Evolutionary conservation across 345 rosid genomes (phyloP), one percentile per base, ranked within the genome.

Genomic region (Linum usitatissimum): DNA sequence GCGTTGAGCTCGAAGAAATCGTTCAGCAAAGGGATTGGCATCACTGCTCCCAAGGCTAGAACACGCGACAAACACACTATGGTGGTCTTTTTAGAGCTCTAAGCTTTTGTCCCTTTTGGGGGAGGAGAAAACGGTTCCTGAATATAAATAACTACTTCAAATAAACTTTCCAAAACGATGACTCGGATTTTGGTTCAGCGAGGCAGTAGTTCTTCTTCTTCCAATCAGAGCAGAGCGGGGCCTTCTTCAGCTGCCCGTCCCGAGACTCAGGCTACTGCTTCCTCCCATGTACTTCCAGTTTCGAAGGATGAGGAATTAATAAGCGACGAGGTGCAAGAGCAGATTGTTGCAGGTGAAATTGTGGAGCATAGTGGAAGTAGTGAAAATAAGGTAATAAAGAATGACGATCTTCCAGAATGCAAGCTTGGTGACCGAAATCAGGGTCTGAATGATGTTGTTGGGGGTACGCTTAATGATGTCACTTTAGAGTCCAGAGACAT

Each of bases 101-200:
- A 76, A 73, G 28, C 65, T 78, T 67, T 48, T 66, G 74, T 64
- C 64, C 58, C n/a, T 65, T 62, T 57, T 23, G 28, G 61, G 69
- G 68, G 55, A 70, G 70, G 67, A 51, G 64, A 55, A 55, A 36
- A 56, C 36, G 55, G 57, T 55, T 19, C 19, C 30, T 59, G 67
- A 28, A 10, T 42, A 64, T 57, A 56, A 53, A 64, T 66, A 56
- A 20, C 14, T 71, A 66, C 68, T 64, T 60, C 49, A 13, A 49
- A 63, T 60, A 69, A 58, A 51, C 18, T 17, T 36, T 20, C 54
- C 28, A 23, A 61, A 61, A 65, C 31, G 30, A 94, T 94, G 99
- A 86, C 99, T 75, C 87, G 99, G 66, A 82, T 94, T 68, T 74
- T 90, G 79, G 88, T 90, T 79, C 99, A 86, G 69, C 83, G 99